phyloP scores from a whole-genome alignment of 306 rosid species.

The Dryas drummondii region DNA sequence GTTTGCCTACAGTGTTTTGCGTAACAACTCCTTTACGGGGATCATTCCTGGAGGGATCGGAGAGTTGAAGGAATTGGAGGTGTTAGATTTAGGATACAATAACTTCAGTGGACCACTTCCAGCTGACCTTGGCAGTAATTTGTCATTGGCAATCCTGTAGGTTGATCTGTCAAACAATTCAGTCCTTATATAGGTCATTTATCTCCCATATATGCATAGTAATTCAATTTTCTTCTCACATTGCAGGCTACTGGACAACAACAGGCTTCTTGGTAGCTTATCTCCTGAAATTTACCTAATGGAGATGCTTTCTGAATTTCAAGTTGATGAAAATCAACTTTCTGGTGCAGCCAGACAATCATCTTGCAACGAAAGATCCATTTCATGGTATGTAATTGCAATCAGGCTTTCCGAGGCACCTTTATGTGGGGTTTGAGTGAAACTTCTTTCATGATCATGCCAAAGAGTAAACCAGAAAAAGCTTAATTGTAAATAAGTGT shows the following conservation, averaged over 20 bases:
- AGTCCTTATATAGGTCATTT: not conserved
- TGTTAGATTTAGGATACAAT: slow-evolving; percentile 88
- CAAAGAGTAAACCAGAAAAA: too few relatives aligned
- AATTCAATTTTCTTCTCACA: slow-evolving; percentile 18
- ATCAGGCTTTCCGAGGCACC: slow-evolving; percentile 11
- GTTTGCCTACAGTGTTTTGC: slow-evolving; percentile 59
- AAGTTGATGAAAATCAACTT: slow-evolving; percentile 63
- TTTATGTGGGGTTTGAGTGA: not conserved
- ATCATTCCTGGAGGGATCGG: slow-evolving; percentile 60
- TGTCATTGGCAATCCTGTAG: slow-evolving; percentile 69
- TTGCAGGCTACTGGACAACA: slow-evolving; percentile 84
- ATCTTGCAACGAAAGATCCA: slow-evolving; percentile 41
- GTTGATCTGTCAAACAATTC: slow-evolving; percentile 35
- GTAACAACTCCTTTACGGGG: slow-evolving; percentile 78
- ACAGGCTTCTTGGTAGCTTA: slow-evolving; percentile 56
- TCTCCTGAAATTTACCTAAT: slow-evolving; percentile 60
- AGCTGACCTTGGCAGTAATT: slow-evolving; percentile 62
- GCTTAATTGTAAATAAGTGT: too few relatives aligned
- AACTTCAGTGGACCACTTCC: slow-evolving; percentile 67
- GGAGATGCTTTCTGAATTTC: slow-evolving; percentile 64
- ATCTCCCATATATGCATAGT: not conserved
- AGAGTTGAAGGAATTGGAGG: slow-evolving; percentile 71
- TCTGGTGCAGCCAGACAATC: slow-evolving; percentile 33
- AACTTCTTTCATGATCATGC: not conserved
- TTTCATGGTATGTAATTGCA: slow-evolving; percentile 45